phyloP scores from a whole-genome alignment of 805 yeast species.

The Ogataea neopini region DNA sequence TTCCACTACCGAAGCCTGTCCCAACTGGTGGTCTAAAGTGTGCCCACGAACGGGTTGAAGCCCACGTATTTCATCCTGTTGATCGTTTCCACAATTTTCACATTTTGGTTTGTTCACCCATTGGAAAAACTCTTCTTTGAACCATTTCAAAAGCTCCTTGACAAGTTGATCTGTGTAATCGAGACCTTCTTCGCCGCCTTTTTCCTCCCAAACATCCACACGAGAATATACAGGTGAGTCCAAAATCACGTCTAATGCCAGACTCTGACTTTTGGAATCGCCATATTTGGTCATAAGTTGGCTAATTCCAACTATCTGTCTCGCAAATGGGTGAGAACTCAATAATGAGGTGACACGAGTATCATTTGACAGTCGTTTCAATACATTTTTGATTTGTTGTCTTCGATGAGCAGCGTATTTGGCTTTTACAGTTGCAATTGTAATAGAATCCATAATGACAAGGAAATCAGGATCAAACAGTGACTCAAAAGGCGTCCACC shows the following conservation, averaged over 20 bases:
- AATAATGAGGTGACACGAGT: slow-evolving; percentile 1
- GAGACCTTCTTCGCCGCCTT: slow-evolving; percentile 19
- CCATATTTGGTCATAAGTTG: slow-evolving; percentile 40
- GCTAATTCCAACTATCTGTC: slow-evolving; percentile 14
- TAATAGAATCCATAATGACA: no score
- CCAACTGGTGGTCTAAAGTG: slow-evolving; percentile 43
- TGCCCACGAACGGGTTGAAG: slow-evolving; percentile 46
- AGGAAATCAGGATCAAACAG: no score
- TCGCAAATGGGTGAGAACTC: slow-evolving; percentile 13
- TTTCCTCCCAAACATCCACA: slow-evolving; percentile 33
- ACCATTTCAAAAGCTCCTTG: slow-evolving; percentile 61
- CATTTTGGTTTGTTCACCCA: slow-evolving; percentile 83
- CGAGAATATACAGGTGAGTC: slow-evolving; percentile 60
- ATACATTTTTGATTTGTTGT: slow-evolving; percentile 3
- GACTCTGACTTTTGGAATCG: slow-evolving; percentile 46
- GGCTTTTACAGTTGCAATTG: slow-evolving; percentile 4
- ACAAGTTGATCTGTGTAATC: slow-evolving; percentile 60
- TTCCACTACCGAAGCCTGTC: slow-evolving; percentile 62
- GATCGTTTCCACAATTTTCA: slow-evolving; percentile 45
- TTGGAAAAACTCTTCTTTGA: slow-evolving; percentile 72
- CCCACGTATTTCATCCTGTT: slow-evolving; percentile 40
- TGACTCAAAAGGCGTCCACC: no score
- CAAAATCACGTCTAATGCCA: slow-evolving; percentile 64
- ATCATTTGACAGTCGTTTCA: slow-evolving; percentile 2
- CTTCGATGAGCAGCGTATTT: slow-evolving; percentile 14